Evolutionary conservation across 1,139 yeast genomes (phyloP).

Genomic region (Yamadazyma taylorii): DNA sequence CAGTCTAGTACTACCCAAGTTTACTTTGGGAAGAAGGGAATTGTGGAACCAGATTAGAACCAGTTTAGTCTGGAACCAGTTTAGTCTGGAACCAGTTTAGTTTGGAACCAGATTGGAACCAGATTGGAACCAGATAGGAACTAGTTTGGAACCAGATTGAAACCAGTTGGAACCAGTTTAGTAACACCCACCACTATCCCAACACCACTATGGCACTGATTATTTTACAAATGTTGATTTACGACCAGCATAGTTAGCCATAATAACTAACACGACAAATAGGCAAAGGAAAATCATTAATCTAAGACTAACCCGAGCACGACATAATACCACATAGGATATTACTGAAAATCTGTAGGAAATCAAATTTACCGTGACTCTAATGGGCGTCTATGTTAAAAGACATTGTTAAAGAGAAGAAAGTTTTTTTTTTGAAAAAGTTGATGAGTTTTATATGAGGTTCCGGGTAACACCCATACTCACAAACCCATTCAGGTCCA

Average conservation of each 20-base stretch:
- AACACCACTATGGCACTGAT: no score
- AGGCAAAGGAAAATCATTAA: conserved; percentile 57
- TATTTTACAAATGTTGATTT: conserved; percentile 68
- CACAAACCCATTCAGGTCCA: no score
- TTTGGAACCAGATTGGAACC: no score
- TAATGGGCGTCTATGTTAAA: conserved; percentile 82
- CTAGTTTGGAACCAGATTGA: no score
- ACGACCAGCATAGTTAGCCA: conserved; percentile 67
- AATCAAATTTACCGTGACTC: conserved; percentile 78
- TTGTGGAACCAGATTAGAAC: no score
- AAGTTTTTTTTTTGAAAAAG: not conserved
- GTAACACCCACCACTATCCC: no score
- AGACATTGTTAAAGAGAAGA: conserved; percentile 64
- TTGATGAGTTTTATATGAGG: conserved; percentile 1
- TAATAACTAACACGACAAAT: conserved; percentile 56
- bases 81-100: no score
- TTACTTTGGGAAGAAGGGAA: no score
- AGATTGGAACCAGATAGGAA: no score
- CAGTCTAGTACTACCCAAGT: no score
- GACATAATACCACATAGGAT: conserved; percentile 50
- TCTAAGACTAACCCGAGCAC: conserved; percentile 96
- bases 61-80: no score
- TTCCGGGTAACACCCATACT: conserved; percentile 5
- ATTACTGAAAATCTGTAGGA: conserved; percentile 48
- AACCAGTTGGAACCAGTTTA: no score